Evolutionary conservation across 1,284 basidiomycete genomes (phyloP), one percentile per base, ranked within the genome.

Genomic region (Schizopora paradoxa): DNA sequence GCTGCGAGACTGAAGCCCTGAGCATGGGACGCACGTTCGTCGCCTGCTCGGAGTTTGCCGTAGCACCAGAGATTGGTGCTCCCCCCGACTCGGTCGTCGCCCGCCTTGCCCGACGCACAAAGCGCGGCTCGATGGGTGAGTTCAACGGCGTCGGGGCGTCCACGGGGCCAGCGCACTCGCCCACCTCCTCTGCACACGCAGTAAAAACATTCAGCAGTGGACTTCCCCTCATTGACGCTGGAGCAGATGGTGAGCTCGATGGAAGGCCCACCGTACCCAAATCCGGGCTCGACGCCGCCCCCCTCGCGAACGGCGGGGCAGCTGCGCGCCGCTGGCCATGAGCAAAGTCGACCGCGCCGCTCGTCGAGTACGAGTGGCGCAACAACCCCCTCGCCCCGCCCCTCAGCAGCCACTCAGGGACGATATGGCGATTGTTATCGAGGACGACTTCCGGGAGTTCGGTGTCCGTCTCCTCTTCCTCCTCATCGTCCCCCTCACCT

Each of bases 341-440:
- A 18, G 51, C 40, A 11, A 56, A 54, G 32, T 49, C 45, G 23
- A 44, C 37, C 11, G 57, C 43, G 6, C 54, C 53, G 22, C 55
- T 49, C 25, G 50, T 56, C 8, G 58, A 52, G 14, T 64, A 68
- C 2, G 76, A 74, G 44, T 76, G 70, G 2, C 78, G 77, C 42
- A 72, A 59, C 2, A 78, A 75, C 21, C 75, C 73, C 56, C 70
- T 72, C 19, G 44, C 32, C 21, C 34, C 74, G 68, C 45, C 52
- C 22, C 72, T 71, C 45, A 93, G 70, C 63, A 98, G 74, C 88
- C 92, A 97, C 53, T 94, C 83, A 1, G 95, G 96, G 35, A 99
- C 82, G 49, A 99, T 96, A 64, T 99, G 95, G 4, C 90, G 77
- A 61, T 99, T 99, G 54, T 83, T 82, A 58, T 95, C 91, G 33